Percentiles rank a stretch among this genome's conserved stretches.
Conservation (phyloP, 495 filamentous ascomycete genomes). For the Talaromyces proteolyticus region DNA sequence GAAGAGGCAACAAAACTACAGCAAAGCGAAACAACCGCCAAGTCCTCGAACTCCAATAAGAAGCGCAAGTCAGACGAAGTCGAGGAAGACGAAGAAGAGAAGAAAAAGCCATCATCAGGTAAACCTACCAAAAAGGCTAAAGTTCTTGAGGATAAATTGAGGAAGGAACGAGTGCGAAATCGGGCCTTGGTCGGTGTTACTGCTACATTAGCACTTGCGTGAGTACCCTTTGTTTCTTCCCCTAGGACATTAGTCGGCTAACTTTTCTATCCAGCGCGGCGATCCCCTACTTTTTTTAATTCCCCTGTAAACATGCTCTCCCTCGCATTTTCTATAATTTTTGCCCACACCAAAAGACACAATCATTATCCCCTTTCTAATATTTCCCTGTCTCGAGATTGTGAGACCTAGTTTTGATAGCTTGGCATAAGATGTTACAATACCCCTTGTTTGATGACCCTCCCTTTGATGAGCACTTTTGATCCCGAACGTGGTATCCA, state of each 20-base stretch:
- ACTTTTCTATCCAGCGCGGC: slow-evolving; percentile 29
- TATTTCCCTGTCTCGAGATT: background rate
- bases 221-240: slow-evolving; percentile 34
- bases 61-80: slow-evolving; percentile 82
- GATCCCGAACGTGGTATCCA: no score
- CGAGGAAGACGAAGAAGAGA: slow-evolving; percentile 49
- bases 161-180: slow-evolving; percentile 76
- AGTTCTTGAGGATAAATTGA: slow-evolving; percentile 66
- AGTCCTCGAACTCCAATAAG: slow-evolving; percentile 39
- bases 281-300: slow-evolving; percentile 42
- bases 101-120: slow-evolving; percentile 33
- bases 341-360: slow-evolving; percentile 1
- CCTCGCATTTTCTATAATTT: background rate
- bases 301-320: background rate
- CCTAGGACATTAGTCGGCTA: background rate
- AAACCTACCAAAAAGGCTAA: slow-evolving; percentile 67
- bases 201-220: slow-evolving; percentile 84
- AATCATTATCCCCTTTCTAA: slow-evolving; percentile 2
- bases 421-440: slow-evolving; percentile 6
- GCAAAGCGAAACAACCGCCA: slow-evolving; percentile 24
- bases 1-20: slow-evolving; percentile 63
- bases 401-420: slow-evolving; percentile 1
- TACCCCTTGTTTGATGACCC: slow-evolving; percentile 6
- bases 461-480: background rate
- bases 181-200: slow-evolving; percentile 79